Percentiles rank a stretch among this genome's conserved stretches.
These are phyloP conservation scores for Monascus ruber DNA, from an alignment of 2,329 filamentous ascomycete genomes.

Conservation along the genomic window DNA sequence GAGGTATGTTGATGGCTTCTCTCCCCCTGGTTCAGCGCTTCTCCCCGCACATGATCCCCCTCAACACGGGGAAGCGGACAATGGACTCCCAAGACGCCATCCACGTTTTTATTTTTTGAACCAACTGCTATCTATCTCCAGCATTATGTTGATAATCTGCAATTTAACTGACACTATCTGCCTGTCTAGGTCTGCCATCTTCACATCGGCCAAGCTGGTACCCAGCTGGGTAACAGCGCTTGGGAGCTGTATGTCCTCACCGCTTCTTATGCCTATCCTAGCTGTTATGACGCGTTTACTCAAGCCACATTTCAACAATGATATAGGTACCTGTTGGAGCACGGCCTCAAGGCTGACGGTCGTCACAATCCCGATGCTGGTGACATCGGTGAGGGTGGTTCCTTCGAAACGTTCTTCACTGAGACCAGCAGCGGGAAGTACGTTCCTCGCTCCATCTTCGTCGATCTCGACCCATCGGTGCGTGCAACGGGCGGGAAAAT, in stretches of 20 bases:
- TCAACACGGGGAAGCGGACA: neutral
- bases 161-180: constrained; percentile 4
- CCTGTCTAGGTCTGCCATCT: constrained; percentile 49
- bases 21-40: constrained; percentile 8
- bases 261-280: constrained; percentile 12
- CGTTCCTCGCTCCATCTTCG: constrained; percentile 56
- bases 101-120: neutral
- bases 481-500: constrained; percentile 8
- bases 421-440: constrained; percentile 55
- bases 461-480: constrained; percentile 55
- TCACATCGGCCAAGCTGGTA: constrained; percentile 58
- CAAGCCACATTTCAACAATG: neutral
- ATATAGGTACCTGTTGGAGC: constrained; percentile 53
- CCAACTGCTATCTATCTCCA: neutral
- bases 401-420: constrained; percentile 56
- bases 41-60: constrained; percentile 6
- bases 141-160: neutral
- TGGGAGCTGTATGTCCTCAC: constrained; percentile 53
- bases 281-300: constrained; percentile 6
- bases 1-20: constrained; percentile 17
- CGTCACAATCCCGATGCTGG: constrained; percentile 45
- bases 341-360: constrained; percentile 52
- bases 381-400: constrained; percentile 43
- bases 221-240: constrained; percentile 56
- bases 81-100: neutral